A percentile compares a stretch with the other conserved stretches of the same genome.
Evolutionary conservation across 73 alveolate genomes (phyloP).

Genomic region (Symbiodinium pilosum): DNA sequence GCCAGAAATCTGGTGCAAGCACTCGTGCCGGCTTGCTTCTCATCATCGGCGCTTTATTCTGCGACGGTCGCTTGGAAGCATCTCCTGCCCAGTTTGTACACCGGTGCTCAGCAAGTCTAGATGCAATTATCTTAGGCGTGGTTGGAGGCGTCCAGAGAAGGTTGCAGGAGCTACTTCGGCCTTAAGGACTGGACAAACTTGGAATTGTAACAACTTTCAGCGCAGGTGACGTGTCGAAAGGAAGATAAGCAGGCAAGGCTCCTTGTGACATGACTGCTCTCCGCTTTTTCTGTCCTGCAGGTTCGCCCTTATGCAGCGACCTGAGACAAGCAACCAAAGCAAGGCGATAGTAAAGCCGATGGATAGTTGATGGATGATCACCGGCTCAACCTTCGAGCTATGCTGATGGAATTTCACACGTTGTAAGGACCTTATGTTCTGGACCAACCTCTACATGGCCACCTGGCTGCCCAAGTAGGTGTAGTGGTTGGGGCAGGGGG

Average conservation of each 20-base stretch:
- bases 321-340: too few relatives aligned
- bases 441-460: conserved; percentile 90
- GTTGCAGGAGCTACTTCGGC: conserved; percentile 17
- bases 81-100: not conserved
- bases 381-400: too few relatives aligned
- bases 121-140: too few relatives aligned
- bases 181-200: not conserved
- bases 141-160: conserved; percentile 65
- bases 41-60: conserved; percentile 44
- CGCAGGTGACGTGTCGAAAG: conserved; percentile 15
- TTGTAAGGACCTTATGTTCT: conserved; percentile 56
- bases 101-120: not conserved
- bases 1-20: conserved; percentile 69
- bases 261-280: not conserved
- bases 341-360: too few relatives aligned
- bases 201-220: not conserved
- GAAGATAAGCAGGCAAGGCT: conserved; percentile 8
- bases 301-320: conserved; percentile 36
- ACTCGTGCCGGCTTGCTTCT: conserved; percentile 35
- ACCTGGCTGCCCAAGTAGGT: not conserved
- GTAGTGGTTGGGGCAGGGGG: too few relatives aligned
- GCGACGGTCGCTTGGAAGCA: conserved; percentile 42
- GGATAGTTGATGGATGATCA: too few relatives aligned
- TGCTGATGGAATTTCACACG: too few relatives aligned
- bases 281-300: not conserved